Percentiles rank a stretch among this genome's conserved stretches.
Conservation (phyloP, 2,329 filamentous ascomycete genomes). For the Calonectria naviculata region DNA sequence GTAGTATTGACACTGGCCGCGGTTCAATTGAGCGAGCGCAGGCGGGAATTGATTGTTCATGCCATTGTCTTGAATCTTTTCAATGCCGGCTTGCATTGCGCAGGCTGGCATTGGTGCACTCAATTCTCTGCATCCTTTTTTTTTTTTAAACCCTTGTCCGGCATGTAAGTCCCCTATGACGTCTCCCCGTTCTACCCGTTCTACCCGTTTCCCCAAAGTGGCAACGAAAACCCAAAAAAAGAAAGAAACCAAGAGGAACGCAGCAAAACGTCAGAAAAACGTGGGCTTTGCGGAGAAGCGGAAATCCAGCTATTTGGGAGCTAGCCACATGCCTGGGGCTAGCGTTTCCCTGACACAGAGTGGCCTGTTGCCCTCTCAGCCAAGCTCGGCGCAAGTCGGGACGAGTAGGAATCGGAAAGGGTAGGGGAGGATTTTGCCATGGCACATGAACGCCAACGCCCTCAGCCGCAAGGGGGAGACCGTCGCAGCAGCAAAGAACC, state of each 20-base stretch:
- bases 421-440: slow-evolving; percentile 3
- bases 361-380: slow-evolving; percentile 34
- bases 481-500: too few species aligned
- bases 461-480: neutral
- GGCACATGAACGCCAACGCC: slow-evolving; percentile 9
- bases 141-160: too few species aligned
- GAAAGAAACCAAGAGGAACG: neutral
- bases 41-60: neutral
- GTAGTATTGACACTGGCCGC: neutral
- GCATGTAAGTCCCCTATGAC: neutral
- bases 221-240: neutral
- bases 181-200: too few species aligned
- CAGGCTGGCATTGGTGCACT: too few species aligned
- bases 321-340: slow-evolving; percentile 25
- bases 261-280: too few species aligned
- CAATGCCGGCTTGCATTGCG: too few species aligned
- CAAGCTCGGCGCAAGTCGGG: slow-evolving; percentile 37
- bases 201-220: neutral
- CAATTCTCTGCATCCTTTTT: too few species aligned
- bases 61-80: neutral
- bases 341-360: slow-evolving; percentile 38
- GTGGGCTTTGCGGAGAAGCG: slow-evolving; percentile 36
- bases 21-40: neutral
- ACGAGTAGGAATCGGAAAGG: slow-evolving; percentile 33
- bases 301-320: slow-evolving; percentile 32